Conservation (phyloP, 495 filamentous ascomycete species). For the Thozetella sp. region DNA sequence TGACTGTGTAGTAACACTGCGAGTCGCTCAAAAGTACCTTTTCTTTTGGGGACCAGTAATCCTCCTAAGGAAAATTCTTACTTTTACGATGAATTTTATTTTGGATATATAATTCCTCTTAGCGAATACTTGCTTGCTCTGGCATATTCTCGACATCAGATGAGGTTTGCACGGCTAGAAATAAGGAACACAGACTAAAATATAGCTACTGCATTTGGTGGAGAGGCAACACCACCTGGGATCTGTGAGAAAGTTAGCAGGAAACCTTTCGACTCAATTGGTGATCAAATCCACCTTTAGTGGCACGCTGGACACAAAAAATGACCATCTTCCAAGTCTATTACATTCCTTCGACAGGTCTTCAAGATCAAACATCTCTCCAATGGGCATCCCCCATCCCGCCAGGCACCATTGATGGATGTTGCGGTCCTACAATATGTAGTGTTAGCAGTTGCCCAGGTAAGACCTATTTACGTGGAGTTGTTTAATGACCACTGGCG, state of each 20-base stretch:
- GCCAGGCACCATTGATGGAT: conserved; percentile 47
- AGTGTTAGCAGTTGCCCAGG: not conserved
- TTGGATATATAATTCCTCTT: no score
- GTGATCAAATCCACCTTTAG: conserved; percentile 40
- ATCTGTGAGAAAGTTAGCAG: not conserved
- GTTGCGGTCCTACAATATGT: not conserved
- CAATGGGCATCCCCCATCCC: conserved; percentile 60
- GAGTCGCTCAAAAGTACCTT: no score
- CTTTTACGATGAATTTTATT: no score
- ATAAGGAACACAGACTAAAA: not conserved
- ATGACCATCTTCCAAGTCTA: conserved; percentile 39
- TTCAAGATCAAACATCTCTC: conserved; percentile 61
- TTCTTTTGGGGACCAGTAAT: no score
- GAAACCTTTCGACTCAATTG: not conserved
- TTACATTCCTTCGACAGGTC: conserved; percentile 43
- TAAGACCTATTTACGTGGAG: not conserved
- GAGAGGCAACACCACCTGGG: not conserved
- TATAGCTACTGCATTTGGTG: not conserved
- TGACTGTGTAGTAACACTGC: no score
- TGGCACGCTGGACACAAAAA: conserved; percentile 58
- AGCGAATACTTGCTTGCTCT: no score
- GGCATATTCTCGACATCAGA: not conserved
- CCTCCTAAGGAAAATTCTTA: no score
- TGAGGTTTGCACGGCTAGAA: not conserved
- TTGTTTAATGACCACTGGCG: not conserved